These are phyloP conservation scores for Cubamyces sp. DNA, from an alignment of 768 basidiomycete genomes.

Conservation along the genomic window DNA sequence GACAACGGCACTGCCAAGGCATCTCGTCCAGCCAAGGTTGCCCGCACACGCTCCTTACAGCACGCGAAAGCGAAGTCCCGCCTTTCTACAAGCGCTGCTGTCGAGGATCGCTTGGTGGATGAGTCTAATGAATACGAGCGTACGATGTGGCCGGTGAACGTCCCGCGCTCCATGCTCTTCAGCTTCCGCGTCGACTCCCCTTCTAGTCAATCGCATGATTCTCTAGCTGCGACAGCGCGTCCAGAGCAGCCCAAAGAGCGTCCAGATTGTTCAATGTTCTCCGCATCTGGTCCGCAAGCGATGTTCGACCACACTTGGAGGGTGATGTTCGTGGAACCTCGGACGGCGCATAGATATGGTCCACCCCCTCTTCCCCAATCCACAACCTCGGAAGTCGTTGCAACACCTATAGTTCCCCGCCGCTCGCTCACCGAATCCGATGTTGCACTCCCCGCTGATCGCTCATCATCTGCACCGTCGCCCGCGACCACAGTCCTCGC, in stretches of 20 bases:
- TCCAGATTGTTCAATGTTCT: background rate
- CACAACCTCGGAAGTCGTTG: background rate
- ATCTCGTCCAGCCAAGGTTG: slow-evolving; percentile 6
- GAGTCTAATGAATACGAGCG: background rate
- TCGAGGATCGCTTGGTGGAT: background rate
- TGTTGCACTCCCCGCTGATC: no score
- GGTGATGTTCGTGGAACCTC: background rate
- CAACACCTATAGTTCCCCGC: background rate
- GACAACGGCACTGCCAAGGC: background rate
- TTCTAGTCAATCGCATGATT: background rate
- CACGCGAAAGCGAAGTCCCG: background rate
- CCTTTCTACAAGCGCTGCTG: background rate
- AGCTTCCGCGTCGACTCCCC: slow-evolving; percentile 5
- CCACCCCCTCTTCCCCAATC: background rate
- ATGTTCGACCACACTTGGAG: slow-evolving; percentile 23
- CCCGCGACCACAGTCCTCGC: background rate
- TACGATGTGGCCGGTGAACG: slow-evolving; percentile 12
- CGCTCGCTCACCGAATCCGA: no score
- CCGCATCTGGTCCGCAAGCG: slow-evolving; percentile 4
- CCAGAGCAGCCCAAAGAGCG: background rate
- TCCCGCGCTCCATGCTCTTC: slow-evolving; percentile 21
- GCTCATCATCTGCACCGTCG: background rate
- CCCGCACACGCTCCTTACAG: background rate
- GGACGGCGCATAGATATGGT: background rate
- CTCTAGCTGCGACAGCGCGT: background rate